phyloP scores from a whole-genome alignment of 1,139 yeast genomes.

The Scheffersomyces segobiensis region DNA sequence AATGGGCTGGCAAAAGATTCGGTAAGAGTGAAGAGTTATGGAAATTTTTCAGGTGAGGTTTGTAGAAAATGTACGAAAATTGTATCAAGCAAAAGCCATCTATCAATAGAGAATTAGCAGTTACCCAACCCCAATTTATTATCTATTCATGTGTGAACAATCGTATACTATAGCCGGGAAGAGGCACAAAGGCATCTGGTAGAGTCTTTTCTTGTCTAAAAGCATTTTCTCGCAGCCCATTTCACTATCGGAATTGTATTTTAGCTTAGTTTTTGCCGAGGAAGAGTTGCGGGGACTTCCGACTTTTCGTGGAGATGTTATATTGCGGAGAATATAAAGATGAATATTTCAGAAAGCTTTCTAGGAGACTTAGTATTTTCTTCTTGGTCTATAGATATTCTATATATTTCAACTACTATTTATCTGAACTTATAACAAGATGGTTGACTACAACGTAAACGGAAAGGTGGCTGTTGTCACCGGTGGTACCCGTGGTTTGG shows the following conservation, averaged over 20 bases:
- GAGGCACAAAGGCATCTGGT: background rate
- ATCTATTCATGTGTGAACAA: background rate
- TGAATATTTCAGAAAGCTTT: background rate
- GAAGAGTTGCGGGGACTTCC: background rate
- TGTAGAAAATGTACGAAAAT: background rate
- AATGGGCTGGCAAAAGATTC: too few relatives aligned
- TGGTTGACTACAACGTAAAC: conserved; percentile 52
- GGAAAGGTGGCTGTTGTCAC: conserved; percentile 73
- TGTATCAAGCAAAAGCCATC: too few relatives aligned
- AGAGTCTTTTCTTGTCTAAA: background rate
- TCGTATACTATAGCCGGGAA: background rate
- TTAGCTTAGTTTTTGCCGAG: background rate
- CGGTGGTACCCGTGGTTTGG: conserved; percentile 82
- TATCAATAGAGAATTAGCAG: background rate
- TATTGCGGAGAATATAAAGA: background rate
- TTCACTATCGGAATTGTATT: background rate
- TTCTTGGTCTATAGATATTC: background rate
- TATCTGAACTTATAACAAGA: conserved; percentile 10
- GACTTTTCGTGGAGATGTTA: background rate
- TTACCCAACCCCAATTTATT: background rate
- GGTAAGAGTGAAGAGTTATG: too few relatives aligned
- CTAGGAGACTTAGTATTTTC: too few relatives aligned
- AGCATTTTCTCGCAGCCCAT: background rate
- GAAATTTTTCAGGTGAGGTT: too few relatives aligned
- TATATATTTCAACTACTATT: background rate